These are phyloP conservation scores for Gaertneriomyces semiglobifer DNA, from an alignment of 192 early-diverging fungal genomes.

Conservation along the genomic window DNA sequence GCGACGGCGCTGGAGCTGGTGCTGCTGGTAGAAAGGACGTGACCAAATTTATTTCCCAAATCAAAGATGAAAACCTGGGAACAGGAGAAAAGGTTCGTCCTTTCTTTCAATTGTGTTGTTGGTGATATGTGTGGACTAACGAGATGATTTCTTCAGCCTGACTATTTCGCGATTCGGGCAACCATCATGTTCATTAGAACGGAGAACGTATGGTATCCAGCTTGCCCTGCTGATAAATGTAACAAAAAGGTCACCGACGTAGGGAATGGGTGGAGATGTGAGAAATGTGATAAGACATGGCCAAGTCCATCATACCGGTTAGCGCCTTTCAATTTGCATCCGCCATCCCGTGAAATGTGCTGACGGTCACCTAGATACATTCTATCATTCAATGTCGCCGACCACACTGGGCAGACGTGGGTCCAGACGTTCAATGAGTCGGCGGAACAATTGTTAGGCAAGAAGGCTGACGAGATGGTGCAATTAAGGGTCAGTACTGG, in stretches of 20 bases:
- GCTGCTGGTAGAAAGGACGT: slow-evolving; percentile 35
- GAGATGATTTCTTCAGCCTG: slow-evolving; percentile 47
- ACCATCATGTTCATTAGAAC: slow-evolving; percentile 72
- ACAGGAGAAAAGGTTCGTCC: slow-evolving; percentile 52
- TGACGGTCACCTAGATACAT: slow-evolving; percentile 50
- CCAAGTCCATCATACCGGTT: slow-evolving; percentile 74
- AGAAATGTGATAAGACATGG: slow-evolving; percentile 75
- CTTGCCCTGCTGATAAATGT: slow-evolving; percentile 74
- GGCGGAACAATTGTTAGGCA: slow-evolving; percentile 64
- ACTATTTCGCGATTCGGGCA: slow-evolving; percentile 71
- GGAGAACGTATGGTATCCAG: slow-evolving; percentile 75
- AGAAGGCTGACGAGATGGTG: slow-evolving; percentile 65
- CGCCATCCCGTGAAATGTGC: not conserved
- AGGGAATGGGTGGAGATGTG: slow-evolving; percentile 78
- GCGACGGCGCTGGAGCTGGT: slow-evolving; percentile 27
- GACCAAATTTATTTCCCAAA: slow-evolving; percentile 63
- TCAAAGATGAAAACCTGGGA: slow-evolving; percentile 70
- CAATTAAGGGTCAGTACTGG: slow-evolving; percentile 48
- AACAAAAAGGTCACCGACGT: slow-evolving; percentile 83
- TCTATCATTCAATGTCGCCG: slow-evolving; percentile 63
- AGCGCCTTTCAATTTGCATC: not conserved
- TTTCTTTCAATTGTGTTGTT: slow-evolving; percentile 10
- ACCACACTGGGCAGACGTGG: slow-evolving; percentile 79
- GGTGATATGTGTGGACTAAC: slow-evolving; percentile 16
- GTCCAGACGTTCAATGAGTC: slow-evolving; percentile 84